Percentiles rank a stretch among this genome's conserved stretches.
phyloP scores from a whole-genome alignment of 176 grass and related monocot genomes.

The Cocos nucifera region DNA sequence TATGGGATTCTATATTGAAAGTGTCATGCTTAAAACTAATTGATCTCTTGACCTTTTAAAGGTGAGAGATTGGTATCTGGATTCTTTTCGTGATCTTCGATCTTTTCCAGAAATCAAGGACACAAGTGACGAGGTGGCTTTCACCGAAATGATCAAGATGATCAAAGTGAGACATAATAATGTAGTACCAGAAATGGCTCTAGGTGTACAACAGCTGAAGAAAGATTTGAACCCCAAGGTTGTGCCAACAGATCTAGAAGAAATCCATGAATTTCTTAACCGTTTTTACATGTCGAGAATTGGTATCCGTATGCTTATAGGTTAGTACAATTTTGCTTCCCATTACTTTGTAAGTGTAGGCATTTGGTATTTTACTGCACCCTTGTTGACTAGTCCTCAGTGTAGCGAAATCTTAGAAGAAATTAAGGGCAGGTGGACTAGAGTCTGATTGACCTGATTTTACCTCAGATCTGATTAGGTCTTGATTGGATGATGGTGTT shows the following conservation, averaged over 20 bases:
- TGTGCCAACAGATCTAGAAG: conserved; percentile 36
- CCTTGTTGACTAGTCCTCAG: no score
- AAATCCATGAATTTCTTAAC: conserved; percentile 73
- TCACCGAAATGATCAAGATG: conserved; percentile 66
- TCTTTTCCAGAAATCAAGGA: conserved; percentile 59
- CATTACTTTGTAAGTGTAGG: no score
- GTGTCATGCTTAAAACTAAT: conserved; percentile 3
- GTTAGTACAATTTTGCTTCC: conserved; percentile 19
- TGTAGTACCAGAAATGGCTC: conserved; percentile 77
- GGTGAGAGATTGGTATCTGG: conserved; percentile 90
- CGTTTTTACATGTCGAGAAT: conserved; percentile 94
- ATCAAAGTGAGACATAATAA: conserved; percentile 85
- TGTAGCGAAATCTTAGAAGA: no score
- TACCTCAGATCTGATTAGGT: no score
- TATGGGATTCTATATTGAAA: no score
- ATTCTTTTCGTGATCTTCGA: conserved; percentile 76
- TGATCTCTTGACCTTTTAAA: conserved; percentile 16
- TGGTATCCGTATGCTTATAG: conserved; percentile 95
- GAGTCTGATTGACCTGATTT: no score
- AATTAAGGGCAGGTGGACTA: no score
- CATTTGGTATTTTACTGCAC: no score
- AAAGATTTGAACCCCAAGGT: conserved; percentile 43
- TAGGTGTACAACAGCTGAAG: conserved; percentile 87
- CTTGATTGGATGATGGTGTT: no score
- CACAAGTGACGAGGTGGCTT: conserved; percentile 51